Evolutionary conservation across 1,284 basidiomycete genomes (phyloP).

Genomic region (Veloboletus limbatus): DNA sequence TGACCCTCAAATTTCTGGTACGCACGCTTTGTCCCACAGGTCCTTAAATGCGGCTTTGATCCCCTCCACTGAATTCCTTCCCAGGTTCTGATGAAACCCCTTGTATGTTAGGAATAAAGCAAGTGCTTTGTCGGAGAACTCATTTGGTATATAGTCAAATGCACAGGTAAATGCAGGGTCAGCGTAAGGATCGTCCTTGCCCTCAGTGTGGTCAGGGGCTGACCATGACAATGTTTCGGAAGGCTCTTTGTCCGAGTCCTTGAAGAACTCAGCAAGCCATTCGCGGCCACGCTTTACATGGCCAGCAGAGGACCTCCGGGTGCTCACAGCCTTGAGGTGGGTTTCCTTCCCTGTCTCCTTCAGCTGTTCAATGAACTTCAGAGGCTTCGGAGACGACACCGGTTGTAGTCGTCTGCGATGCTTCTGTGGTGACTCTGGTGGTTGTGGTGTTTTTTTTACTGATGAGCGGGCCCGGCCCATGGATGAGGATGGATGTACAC

Average conservation of each 20-base stretch:
- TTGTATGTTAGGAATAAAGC: background rate
- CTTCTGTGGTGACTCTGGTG: background rate
- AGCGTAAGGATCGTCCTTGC: background rate
- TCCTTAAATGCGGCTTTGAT: conserved; percentile 5
- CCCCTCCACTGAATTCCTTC: background rate
- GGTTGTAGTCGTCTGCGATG: background rate
- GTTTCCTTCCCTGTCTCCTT: background rate
- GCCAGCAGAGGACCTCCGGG: background rate
- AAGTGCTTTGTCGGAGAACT: background rate
- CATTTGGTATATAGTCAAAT: background rate
- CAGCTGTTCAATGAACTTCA: background rate
- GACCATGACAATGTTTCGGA: too few relatives aligned
- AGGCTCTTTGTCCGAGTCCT: too few relatives aligned
- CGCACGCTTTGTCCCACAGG: conserved; percentile 3
- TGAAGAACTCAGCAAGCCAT: background rate
- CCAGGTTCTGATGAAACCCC: conserved; percentile 1
- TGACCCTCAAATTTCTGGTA: background rate
- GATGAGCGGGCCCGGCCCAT: too few relatives aligned
- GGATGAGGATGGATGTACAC: too few relatives aligned
- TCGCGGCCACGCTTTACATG: background rate
- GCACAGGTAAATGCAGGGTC: background rate
- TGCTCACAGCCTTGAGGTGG: background rate
- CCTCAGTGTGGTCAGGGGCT: too few relatives aligned
- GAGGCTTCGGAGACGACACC: background rate
- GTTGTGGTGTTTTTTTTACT: background rate